phyloP scores from a whole-genome alignment of 805 yeast genomes.

The Metschnikowia gruessii region DNA sequence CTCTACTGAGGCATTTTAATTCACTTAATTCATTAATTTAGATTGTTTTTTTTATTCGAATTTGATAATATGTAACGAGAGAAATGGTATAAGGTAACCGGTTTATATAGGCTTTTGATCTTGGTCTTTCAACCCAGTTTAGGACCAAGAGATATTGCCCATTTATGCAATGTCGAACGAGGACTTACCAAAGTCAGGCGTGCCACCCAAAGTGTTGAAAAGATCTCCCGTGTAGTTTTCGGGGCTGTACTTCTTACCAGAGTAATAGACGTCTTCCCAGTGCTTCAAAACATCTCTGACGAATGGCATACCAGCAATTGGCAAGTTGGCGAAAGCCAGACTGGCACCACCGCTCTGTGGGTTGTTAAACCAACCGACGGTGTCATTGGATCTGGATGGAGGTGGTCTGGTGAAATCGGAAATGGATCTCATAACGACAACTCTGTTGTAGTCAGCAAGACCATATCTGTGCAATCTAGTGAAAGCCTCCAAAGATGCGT shows the following conservation, averaged over 20 bases:
- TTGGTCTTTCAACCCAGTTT: neutral
- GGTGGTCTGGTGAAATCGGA: conserved; percentile 60
- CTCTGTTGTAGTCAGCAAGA: conserved; percentile 54
- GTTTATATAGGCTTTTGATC: neutral
- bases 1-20: conserved; percentile 2
- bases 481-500: conserved; percentile 60
- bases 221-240: conserved; percentile 61
- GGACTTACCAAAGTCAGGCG: conserved; percentile 37
- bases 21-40: neutral
- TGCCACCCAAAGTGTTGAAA: conserved; percentile 51
- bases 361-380: conserved; percentile 50
- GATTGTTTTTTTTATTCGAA: neutral
- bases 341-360: conserved; percentile 50
- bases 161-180: conserved; percentile 24
- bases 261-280: conserved; percentile 41
- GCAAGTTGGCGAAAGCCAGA: conserved; percentile 51
- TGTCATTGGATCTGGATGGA: conserved; percentile 38
- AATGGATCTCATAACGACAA: conserved; percentile 58
- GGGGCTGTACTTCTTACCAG: conserved; percentile 37
- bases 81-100: conserved; percentile 1
- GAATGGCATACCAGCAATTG: conserved; percentile 52
- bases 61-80: neutral
- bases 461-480: conserved; percentile 53
- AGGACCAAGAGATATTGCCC: neutral
- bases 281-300: conserved; percentile 50